phyloP scores from a whole-genome alignment of 2,329 filamentous ascomycete species.

The Coniochaeta sp. region DNA sequence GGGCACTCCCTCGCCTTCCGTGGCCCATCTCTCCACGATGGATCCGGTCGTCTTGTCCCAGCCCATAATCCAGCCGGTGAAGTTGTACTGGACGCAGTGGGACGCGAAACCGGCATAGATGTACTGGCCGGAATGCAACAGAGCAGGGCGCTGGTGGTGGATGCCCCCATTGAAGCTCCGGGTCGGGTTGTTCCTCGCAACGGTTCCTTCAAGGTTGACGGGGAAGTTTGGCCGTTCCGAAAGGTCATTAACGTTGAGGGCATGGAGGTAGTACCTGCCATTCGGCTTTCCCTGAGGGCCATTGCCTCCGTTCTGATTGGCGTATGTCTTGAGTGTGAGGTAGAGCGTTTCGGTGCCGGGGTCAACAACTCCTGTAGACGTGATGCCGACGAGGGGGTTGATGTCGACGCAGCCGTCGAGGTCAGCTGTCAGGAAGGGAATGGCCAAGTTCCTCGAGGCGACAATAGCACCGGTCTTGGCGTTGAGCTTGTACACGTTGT shows the following conservation, averaged over 20 bases:
- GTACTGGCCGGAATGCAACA: conserved; percentile 37
- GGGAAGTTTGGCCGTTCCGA: conserved; percentile 33
- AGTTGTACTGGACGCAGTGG: conserved; percentile 45
- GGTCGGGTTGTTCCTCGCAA: conserved; percentile 36
- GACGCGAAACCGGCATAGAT: conserved; percentile 42
- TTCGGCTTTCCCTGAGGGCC: conserved; percentile 30
- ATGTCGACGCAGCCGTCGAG: conserved; percentile 40
- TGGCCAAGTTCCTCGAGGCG: conserved; percentile 29
- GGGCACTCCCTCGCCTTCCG: conserved; percentile 32
- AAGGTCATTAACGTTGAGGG: conserved; percentile 36
- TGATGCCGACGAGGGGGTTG: conserved; percentile 38
- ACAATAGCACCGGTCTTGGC: conserved; percentile 37
- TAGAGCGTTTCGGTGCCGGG: conserved; percentile 41
- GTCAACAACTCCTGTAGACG: conserved; percentile 44
- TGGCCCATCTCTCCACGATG: conserved; percentile 35
- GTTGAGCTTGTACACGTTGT: conserved; percentile 42
- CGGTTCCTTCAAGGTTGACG: conserved; percentile 31
- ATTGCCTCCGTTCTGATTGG: conserved; percentile 22
- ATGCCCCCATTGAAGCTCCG: conserved; percentile 39
- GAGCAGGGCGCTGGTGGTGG: conserved; percentile 36
- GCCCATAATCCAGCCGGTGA: conserved; percentile 41
- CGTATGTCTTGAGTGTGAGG: conserved; percentile 41
- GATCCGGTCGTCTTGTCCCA: conserved; percentile 37
- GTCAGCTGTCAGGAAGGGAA: conserved; percentile 39
- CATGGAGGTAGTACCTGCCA: conserved; percentile 37